Conservation (phyloP, 2,329 filamentous ascomycete species). For the Ambrosiella beaveri region DNA sequence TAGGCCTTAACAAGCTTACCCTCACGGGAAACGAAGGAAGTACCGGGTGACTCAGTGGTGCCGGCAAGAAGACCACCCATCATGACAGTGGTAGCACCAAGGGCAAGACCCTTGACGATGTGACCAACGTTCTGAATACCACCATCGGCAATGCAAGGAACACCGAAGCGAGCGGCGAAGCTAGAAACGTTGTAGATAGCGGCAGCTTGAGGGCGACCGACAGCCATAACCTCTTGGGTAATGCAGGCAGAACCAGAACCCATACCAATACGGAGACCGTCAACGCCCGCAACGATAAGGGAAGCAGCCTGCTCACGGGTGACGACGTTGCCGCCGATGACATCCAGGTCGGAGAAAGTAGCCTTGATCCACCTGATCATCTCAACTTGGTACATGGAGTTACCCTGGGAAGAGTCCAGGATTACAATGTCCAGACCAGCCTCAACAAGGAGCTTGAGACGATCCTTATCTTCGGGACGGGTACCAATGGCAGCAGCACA, state of each 20-base stretch:
- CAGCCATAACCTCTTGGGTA: constrained; percentile 98
- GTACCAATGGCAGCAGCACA: constrained; percentile 92
- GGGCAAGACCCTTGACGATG: constrained; percentile 92
- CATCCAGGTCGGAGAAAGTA: constrained; percentile 69
- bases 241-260: constrained; percentile 96
- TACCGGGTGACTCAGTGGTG: constrained; percentile 91
- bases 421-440: constrained; percentile 91
- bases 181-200: constrained; percentile 77
- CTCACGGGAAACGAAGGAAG: constrained; percentile 89
- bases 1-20: constrained; percentile 98
- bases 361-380: constrained; percentile 96
- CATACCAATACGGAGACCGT: constrained; percentile 97
- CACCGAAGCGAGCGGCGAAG: constrained; percentile 84
- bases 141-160: constrained; percentile 94
- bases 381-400: constrained; percentile 95
- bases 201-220: constrained; percentile 87
- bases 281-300: constrained; percentile 83
- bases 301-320: constrained; percentile 88
- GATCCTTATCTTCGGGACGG: constrained; percentile 75
- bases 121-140: constrained; percentile 97
- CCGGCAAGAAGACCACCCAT: constrained; percentile 97
- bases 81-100: constrained; percentile 93
- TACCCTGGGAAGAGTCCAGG: constrained; percentile 91
- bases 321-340: constrained; percentile 97
- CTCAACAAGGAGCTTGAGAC: constrained; percentile 75